Evolutionary conservation across 1,284 basidiomycete species (phyloP), one percentile per base, ranked within the genome.

Genomic region (Cryptococcus neoformans): DNA sequence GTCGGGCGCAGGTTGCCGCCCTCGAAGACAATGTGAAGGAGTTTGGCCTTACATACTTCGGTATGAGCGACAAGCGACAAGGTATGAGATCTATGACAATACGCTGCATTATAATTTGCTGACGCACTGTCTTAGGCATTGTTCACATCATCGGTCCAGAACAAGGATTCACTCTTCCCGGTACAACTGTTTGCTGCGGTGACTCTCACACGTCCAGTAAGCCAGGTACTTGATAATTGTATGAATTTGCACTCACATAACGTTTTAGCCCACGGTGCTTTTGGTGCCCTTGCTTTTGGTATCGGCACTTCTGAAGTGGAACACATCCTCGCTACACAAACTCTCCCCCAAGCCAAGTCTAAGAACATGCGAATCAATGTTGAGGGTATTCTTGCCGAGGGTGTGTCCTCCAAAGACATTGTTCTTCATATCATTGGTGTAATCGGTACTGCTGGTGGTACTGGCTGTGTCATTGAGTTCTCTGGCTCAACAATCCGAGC

Each of bases 291-390:
- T 62, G 93, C 93, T 0, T 97, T 97, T 70, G 93, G 94, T 67
- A 96, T 97, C 70, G 93, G 93, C 45, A 96, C 93, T 5, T 94
- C 92, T 52, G 93, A 97, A 76, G 93, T 97, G 66, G 93, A 97
- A 74, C 93, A 97, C 75, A 93, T 97, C 67, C 87, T 97, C 59
- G 93, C 94, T 5, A 97, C 94, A 9, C 94, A 97, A 77, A 94
- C 92, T 47, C 82, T 97, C 34, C 81, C 92, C 59, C 94, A 96
- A 78, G 87, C 85, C 73, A 95, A 96, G 80, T 86, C 86, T 56
- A 95, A 94, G 81, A 97, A 96, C 80, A 95, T 97, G 93, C 88
- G 90, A 52, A 89, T 96, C 69, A 87, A 84, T 56, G 92, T 97
- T 62, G 88, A 97, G 53, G 94, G 93, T 58, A 82, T 84, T 36